Conservation (phyloP, 2,329 filamentous ascomycete species). For the Diplocarpon mali region DNA sequence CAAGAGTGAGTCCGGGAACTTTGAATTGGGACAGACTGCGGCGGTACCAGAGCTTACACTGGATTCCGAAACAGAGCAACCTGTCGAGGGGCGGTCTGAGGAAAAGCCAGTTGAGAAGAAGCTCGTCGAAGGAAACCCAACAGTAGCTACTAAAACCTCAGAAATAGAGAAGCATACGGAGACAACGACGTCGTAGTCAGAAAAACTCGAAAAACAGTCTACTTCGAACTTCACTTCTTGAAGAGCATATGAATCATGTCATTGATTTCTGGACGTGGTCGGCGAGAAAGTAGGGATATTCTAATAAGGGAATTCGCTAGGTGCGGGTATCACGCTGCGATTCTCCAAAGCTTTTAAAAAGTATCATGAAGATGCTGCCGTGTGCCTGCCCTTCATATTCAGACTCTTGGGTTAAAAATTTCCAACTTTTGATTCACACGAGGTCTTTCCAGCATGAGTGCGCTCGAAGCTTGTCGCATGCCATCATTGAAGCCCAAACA, state of each 20-base stretch:
- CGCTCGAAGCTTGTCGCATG: no score
- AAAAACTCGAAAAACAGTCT: background rate
- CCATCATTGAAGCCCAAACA: no score
- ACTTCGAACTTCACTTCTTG: background rate
- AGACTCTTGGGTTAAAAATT: no score
- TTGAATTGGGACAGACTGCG: background rate
- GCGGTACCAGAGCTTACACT: background rate
- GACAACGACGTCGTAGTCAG: background rate
- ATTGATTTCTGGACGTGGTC: background rate
- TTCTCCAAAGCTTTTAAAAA: no score
- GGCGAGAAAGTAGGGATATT: background rate
- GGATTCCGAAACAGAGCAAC: background rate
- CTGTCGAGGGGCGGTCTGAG: background rate
- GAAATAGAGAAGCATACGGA: background rate
- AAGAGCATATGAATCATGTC: background rate
- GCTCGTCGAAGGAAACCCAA: slow-evolving; percentile 14
- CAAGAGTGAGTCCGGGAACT: slow-evolving; percentile 17
- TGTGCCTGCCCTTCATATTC: no score
- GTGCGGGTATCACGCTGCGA: no score
- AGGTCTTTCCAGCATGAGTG: no score
- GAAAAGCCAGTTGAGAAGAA: slow-evolving; percentile 11
- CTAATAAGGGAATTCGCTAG: no score
- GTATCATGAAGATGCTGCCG: no score
- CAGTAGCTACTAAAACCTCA: slow-evolving; percentile 8
- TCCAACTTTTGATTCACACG: no score